These are phyloP conservation scores for Epichloe aotearoae DNA, from an alignment of 2,329 filamentous ascomycete species.

Conservation along the genomic window DNA sequence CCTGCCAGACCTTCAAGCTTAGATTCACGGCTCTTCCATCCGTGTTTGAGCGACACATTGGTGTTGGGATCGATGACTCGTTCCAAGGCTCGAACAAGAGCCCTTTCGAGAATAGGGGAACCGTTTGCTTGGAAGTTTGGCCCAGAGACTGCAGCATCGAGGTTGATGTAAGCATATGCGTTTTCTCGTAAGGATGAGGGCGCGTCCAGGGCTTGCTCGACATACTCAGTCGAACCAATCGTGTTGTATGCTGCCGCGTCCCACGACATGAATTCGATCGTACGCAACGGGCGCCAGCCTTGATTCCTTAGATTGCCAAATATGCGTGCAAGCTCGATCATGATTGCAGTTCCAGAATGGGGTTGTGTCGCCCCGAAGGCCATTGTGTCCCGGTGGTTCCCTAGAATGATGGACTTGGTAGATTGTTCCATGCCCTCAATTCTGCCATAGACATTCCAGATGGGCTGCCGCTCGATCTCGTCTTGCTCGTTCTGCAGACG, in stretches of 20 bases:
- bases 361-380: slow-evolving; percentile 78
- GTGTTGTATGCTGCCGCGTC: slow-evolving; percentile 88
- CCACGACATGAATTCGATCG: slow-evolving; percentile 95
- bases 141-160: slow-evolving; percentile 72
- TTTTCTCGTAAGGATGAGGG: slow-evolving; percentile 46
- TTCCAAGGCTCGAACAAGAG: slow-evolving; percentile 59
- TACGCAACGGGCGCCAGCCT: slow-evolving; percentile 86
- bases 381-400: slow-evolving; percentile 90
- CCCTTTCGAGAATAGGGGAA: slow-evolving; percentile 64
- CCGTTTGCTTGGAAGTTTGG: slow-evolving; percentile 62
- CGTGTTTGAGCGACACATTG: slow-evolving; percentile 58
- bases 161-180: slow-evolving; percentile 80
- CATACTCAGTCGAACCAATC: slow-evolving; percentile 87
- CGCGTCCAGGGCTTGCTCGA: slow-evolving; percentile 65
- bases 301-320: slow-evolving; percentile 64
- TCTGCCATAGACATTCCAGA: slow-evolving; percentile 83
- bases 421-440: slow-evolving; percentile 75
- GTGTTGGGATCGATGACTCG: slow-evolving; percentile 58
- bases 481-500: slow-evolving; percentile 79
- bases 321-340: slow-evolving; percentile 77
- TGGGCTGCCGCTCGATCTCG: slow-evolving; percentile 65
- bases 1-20: slow-evolving; percentile 57
- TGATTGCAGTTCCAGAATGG: slow-evolving; percentile 76
- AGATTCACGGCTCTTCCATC: slow-evolving; percentile 57
- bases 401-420: slow-evolving; percentile 75